These are phyloP conservation scores for Paramecium sonneborni DNA, from an alignment of 73 alveolate genomes.

Conservation along the genomic window DNA sequence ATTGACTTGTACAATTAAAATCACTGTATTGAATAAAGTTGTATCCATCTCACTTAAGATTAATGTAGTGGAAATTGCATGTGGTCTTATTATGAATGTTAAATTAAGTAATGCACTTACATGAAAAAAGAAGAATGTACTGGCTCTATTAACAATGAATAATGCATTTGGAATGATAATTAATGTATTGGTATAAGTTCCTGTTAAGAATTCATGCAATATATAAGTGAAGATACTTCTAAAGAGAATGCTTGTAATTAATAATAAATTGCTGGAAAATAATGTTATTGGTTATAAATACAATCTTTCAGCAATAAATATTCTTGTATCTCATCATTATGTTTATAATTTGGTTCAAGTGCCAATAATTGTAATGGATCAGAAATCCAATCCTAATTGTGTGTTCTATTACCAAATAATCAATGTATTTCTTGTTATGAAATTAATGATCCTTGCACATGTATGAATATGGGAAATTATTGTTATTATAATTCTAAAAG, in stretches of 20 bases:
- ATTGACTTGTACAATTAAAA: not conserved
- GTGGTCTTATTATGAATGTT: not conserved
- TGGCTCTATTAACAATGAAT: not conserved
- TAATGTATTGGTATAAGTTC: not conserved
- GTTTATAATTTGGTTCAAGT: not conserved
- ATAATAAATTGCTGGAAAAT: not conserved
- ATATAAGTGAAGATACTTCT: not conserved
- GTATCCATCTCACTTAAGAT: not conserved
- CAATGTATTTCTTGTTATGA: not conserved
- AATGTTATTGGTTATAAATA: not conserved
- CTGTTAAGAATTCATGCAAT: not conserved
- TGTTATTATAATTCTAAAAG: not conserved
- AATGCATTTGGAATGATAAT: not conserved
- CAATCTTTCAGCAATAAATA: not conserved
- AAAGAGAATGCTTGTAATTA: not conserved
- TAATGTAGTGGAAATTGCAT: constrained; percentile 8
- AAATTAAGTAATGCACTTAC: not conserved
- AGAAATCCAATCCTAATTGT: not conserved
- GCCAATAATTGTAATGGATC: constrained; percentile 1
- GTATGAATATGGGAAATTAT: not conserved
- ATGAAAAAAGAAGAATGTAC: not conserved
- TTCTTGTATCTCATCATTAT: constrained; percentile 1
- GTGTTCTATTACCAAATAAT: not conserved
- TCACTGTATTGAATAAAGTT: not conserved
- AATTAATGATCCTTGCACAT: not conserved